Evolutionary conservation across 2,329 filamentous ascomycete species (phyloP).

Genomic region (Paraphaeosphaeria minitans): DNA sequence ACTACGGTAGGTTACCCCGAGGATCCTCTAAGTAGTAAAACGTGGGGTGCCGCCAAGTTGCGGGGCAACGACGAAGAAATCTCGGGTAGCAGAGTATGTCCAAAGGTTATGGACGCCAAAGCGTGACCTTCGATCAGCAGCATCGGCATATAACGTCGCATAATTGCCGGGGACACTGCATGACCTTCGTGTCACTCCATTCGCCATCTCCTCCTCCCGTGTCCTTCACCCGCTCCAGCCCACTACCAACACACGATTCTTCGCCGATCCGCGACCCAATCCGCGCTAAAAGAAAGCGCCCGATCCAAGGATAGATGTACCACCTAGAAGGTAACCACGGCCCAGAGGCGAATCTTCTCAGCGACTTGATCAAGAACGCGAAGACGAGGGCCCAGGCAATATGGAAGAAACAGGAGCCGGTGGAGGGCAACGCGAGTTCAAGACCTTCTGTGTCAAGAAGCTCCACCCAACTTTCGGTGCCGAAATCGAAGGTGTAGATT

Average conservation of each 20-base stretch:
- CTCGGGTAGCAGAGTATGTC: neutral
- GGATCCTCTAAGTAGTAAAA: slow-evolving; percentile 5
- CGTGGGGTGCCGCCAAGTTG: slow-evolving; percentile 18
- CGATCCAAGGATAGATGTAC: slow-evolving; percentile 22
- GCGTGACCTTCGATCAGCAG: slow-evolving; percentile 9
- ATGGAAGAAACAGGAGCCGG: slow-evolving; percentile 17
- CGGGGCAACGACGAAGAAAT: slow-evolving; percentile 9
- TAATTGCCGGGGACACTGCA: slow-evolving; percentile 11
- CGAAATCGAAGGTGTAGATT: slow-evolving; percentile 40
- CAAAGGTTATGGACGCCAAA: neutral
- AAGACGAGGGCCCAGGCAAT: slow-evolving; percentile 21
- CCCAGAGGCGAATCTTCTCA: slow-evolving; percentile 25
- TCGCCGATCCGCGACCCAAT: slow-evolving; percentile 6
- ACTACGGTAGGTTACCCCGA: neutral
- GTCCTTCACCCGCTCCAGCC: slow-evolving; percentile 3
- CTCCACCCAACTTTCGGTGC: slow-evolving; percentile 46
- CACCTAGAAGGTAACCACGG: slow-evolving; percentile 31
- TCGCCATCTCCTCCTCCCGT: neutral
- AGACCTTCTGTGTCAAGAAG: slow-evolving; percentile 40
- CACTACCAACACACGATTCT: slow-evolving; percentile 3
- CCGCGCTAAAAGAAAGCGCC: slow-evolving; percentile 3
- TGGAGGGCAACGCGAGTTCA: slow-evolving; percentile 12
- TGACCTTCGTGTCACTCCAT: slow-evolving; percentile 5
- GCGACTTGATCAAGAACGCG: slow-evolving; percentile 27
- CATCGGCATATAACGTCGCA: slow-evolving; percentile 12